Evolutionary conservation across 441 rosid genomes (phyloP).

Genomic region (Euphorbia schlechtendalii): DNA sequence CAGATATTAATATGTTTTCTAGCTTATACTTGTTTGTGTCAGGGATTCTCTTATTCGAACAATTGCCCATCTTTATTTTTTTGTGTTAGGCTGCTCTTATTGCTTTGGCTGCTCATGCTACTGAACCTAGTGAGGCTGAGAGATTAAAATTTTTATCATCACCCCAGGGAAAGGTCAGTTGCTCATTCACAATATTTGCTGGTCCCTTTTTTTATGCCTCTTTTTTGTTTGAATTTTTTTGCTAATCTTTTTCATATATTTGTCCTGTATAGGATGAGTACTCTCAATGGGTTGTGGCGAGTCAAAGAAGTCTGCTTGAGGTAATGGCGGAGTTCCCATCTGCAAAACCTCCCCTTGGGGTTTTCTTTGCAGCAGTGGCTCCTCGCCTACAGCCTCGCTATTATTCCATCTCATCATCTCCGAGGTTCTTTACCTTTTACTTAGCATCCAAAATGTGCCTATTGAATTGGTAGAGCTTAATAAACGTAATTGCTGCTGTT

Average conservation of each 20-base stretch:
- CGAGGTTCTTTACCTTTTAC: constrained; percentile 42
- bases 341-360: constrained; percentile 78
- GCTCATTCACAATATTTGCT: constrained; percentile 13
- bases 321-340: constrained; percentile 91
- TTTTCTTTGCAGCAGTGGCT: constrained; percentile 84
- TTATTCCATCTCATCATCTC: constrained; percentile 93
- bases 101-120: constrained; percentile 85
- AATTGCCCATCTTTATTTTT: background rate
- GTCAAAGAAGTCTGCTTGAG: constrained; percentile 92
- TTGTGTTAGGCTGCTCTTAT: constrained; percentile 58
- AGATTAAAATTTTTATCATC: constrained; percentile 61
- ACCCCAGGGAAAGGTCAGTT: constrained; percentile 65
- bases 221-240: constrained; percentile 10
- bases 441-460: constrained; percentile 1
- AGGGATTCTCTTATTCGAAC: background rate
- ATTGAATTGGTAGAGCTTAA: constrained; percentile 6
- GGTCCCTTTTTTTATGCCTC: constrained; percentile 3
- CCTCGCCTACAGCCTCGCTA: constrained; percentile 89
- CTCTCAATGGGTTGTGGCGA: constrained; percentile 68
- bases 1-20: constrained; percentile 4
- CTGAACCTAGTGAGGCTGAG: constrained; percentile 66
- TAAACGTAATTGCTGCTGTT: constrained; percentile 11
- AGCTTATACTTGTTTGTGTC: constrained; percentile 7
- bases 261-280: constrained; percentile 94
- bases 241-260: constrained; percentile 3